Base-by-base conservation (phyloP, 1,284 basidiomycete genomes). In the Naganishia cerealis region DNA sequence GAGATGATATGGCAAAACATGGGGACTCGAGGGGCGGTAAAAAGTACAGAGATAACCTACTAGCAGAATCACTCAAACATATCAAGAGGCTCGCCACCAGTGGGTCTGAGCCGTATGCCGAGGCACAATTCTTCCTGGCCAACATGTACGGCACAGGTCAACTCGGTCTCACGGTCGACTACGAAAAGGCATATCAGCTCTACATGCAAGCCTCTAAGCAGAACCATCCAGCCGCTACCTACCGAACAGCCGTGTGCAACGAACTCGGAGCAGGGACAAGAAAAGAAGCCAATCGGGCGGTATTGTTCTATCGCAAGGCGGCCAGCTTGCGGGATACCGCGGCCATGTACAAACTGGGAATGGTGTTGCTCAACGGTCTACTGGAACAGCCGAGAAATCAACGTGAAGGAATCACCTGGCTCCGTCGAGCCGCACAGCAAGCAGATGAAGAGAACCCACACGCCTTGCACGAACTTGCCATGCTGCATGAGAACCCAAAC, bases 381-480 rank as follows among this genome's bases (percentile, higher is more conserved):
- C 84, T 98, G 29, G 90, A 88, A 18, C 92, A 96, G 78, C 87
- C 86, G 61, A 87, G 86, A 70, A 98, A 95, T 75, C 87, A 89
- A 0, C 87, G 93, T 57, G 95, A 99, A 78, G 94, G 94, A 7
- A 87, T 96, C 70, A 90, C 89, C 57, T 99, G 96, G 96, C 84
- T 99, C 53, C 90, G 90, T 72, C 87, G 94, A 24, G 95, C 96
- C 0, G 95, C 94, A 0, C 89, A 92, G 72, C 95, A 99, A 81
- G 96, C 96, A 6, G 96, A 99, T 82, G 92, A 94, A 77, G 94
- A 98, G 74, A 98, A 98, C 77, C 96, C 96, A 1, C 96, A 99
- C 76, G 94, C 96, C 1, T 82, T 99, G 50, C 94, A 98, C 79
- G 95, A 99, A 81, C 86, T 99, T n/a, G 96, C 90, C 0, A 83